Evolutionary conservation across 208 protist genomes (phyloP).

Genomic region (Trypanosoma platydactyli): DNA sequence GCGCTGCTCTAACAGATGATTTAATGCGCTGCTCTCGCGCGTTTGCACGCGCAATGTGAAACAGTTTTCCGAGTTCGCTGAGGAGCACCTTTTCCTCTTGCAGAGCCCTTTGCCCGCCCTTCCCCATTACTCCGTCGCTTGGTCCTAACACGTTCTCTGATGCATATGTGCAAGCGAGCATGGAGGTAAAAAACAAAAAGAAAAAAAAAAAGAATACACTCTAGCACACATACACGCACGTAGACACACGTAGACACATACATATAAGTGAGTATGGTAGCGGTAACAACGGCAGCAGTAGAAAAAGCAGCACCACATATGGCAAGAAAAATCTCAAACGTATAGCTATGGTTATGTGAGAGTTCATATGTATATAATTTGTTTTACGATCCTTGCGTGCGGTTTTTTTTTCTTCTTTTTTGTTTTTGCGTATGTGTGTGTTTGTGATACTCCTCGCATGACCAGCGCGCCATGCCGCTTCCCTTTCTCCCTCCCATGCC

Average conservation of each 20-base stretch:
- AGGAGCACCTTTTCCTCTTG: conserved; percentile 66
- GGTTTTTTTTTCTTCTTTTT: too few species aligned
- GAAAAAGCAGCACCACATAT: not conserved
- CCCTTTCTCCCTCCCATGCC: too few species aligned
- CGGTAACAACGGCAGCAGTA: too few species aligned
- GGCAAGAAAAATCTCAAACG: too few species aligned
- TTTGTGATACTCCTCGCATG: too few species aligned
- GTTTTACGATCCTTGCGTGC: too few species aligned
- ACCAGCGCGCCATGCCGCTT: too few species aligned
- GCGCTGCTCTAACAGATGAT: conserved; percentile 1
- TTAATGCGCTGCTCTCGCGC: conserved; percentile 44
- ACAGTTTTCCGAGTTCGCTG: conserved; percentile 53
- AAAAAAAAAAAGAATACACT: conserved; percentile 13
- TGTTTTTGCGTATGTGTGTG: too few species aligned
- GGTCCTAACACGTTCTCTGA: not conserved
- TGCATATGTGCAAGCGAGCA: not conserved
- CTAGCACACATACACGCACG: conserved; percentile 14
- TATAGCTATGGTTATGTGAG: too few species aligned
- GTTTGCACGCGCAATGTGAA: conserved; percentile 67
- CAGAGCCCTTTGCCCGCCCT: conserved; percentile 21
- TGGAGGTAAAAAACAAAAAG: conserved; percentile 8
- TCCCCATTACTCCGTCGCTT: conserved; percentile 10
- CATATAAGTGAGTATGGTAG: conserved; percentile 12
- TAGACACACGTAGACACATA: conserved; percentile 31
- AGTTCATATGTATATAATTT: too few species aligned